Conservation (phyloP, 768 basidiomycete genomes). For the Mycena albidolilacea region DNA sequence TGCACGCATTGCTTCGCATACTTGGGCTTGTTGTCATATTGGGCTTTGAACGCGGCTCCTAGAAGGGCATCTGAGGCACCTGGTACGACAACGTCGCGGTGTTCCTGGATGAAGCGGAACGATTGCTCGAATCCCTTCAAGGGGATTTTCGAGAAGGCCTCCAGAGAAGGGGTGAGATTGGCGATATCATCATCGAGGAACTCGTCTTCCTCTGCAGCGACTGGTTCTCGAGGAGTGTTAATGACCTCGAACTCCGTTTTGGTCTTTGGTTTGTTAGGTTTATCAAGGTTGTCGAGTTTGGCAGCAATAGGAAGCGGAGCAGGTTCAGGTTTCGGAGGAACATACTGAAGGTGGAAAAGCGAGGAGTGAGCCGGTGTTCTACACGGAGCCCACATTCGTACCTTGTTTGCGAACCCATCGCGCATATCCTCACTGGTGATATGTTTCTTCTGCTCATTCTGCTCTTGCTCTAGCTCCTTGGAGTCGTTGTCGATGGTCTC, state of each 20-base stretch:
- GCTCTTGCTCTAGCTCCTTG: slow-evolving; percentile 74
- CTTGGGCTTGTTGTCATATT: slow-evolving; percentile 73
- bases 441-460: slow-evolving; percentile 87
- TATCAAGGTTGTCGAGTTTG: slow-evolving; percentile 50
- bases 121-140: slow-evolving; percentile 82
- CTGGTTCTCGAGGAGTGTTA: slow-evolving; percentile 61
- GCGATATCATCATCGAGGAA: slow-evolving; percentile 78
- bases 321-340: slow-evolving; percentile 81
- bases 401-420: slow-evolving; percentile 89
- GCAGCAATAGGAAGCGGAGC: slow-evolving; percentile 70
- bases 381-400: slow-evolving; percentile 46
- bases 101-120: slow-evolving; percentile 87
- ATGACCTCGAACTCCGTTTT: slow-evolving; percentile 79
- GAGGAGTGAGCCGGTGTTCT: neutral
- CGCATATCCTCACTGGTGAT: slow-evolving; percentile 96
- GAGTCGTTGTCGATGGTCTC: slow-evolving; percentile 75
- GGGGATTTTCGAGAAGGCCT: slow-evolving; percentile 82
- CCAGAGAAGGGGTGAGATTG: slow-evolving; percentile 83
- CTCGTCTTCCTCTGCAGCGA: slow-evolving; percentile 47
- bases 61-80: slow-evolving; percentile 95
- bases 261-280: slow-evolving; percentile 59
- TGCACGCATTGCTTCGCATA: slow-evolving; percentile 93
- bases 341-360: slow-evolving; percentile 65
- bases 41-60: slow-evolving; percentile 90
- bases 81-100: slow-evolving; percentile 87